Base-by-base conservation (phyloP, 345 rosid species). In the Melaleuca quinquenervia region DNA sequence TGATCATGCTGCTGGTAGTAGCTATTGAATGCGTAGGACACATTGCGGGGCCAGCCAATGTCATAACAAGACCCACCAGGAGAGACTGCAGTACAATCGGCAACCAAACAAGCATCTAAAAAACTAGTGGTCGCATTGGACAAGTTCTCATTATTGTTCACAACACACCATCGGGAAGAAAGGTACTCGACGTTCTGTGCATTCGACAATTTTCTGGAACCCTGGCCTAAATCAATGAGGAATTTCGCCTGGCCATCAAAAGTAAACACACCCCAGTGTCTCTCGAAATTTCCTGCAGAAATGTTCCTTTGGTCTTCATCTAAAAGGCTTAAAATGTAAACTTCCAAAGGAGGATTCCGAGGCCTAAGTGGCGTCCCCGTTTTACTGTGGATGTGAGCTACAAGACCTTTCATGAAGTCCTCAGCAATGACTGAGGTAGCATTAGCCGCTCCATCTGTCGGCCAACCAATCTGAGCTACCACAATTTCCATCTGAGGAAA, bases 211-310 rank as follows among this genome's bases (percentile, higher is more conserved):
- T 89, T 90, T 91, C 92, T 92, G 5, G 91, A 88, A 80, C 93
- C 92, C 88, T 88, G 94, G 70, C 92, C 95, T 84, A 96, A 88
- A 84, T 90, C 90, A 85, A 94, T 85, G 62, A 70, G 88, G 91
- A 93, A 96, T 87, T 95, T 96, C 87, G 95, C 98, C 91, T 95
- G 99, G 82, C 99, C 99, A 85, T 96, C 99, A 54, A 96, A 96
- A 54, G 98, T 94, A 91, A 94, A 96, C 48, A 95, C 82, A 22
- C 99, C 99, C 98, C 98, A 96, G 22, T 96, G 98, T 84, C 98
- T 91, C 92, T 95, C 98, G 51, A 94, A 95, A 87, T 92, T 94
- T 76, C 98, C 99, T 0, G 91, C 85, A 80, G 90, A 89, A 54
- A 87, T 75, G 88, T 89, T 90, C 64, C 94, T 90, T 84, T 92